These are phyloP conservation scores for Eimeria brunetti DNA, from an alignment of 169 alveolate species.

Conservation along the genomic window DNA sequence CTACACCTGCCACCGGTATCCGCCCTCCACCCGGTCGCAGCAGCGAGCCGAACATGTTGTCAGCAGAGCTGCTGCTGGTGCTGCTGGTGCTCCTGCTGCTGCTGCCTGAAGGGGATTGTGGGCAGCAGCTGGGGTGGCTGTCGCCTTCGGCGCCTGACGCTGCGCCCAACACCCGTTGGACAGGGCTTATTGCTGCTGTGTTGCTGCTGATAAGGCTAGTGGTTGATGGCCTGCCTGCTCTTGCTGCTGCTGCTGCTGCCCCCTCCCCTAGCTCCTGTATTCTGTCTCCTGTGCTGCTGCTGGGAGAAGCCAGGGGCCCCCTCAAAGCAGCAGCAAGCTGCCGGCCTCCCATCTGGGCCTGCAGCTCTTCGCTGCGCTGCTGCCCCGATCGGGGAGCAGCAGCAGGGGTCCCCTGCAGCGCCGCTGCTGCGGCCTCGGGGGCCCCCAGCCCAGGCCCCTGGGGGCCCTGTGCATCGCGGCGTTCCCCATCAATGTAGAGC, in stretches of 20 bases:
- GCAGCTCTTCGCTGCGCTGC: neutral
- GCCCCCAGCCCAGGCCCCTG: neutral
- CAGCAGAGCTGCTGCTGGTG: neutral
- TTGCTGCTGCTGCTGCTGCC: neutral
- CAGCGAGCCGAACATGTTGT: neutral
- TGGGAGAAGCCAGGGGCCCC: neutral
- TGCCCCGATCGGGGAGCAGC: constrained; percentile 10
- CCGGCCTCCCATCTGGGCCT: neutral
- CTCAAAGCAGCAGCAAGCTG: neutral
- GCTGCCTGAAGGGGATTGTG: neutral
- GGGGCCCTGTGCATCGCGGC: constrained; percentile 25
- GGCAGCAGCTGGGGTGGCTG: neutral
- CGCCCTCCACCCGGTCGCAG: constrained; percentile 8
- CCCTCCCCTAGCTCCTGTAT: neutral
- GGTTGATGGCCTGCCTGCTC: constrained; percentile 22
- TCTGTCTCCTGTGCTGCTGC: constrained; percentile 27
- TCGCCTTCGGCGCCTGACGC: neutral
- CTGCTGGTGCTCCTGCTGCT: too few species aligned
- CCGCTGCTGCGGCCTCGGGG: constrained; percentile 15
- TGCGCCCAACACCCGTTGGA: neutral
- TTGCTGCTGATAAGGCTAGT: constrained; percentile 41
- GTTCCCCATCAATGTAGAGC: constrained; percentile 57
- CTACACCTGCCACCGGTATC: neutral
- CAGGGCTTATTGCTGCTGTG: neutral
- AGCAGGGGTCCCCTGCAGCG: neutral